Base-by-base conservation (phyloP, 129 eudicot species). In the Tagetes erecta region DNA sequence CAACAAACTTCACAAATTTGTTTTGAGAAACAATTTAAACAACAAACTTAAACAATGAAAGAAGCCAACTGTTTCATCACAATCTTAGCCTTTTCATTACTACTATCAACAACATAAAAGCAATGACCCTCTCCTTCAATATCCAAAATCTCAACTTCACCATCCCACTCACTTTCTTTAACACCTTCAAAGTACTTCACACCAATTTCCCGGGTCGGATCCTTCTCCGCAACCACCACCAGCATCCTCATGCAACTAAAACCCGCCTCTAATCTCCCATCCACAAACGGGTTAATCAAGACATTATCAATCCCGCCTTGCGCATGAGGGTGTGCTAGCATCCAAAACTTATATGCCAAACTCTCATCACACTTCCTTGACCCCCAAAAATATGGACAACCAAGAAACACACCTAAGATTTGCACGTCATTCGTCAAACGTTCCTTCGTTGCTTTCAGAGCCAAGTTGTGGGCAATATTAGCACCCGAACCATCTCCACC, bases 151-250 rank as follows among this genome's bases (percentile, higher is more conserved):
- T 80, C 89, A 14, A 82, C 69, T 56, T 70, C 75, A 60, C 91
- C 89, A 52, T 78, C 77, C 95, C 89, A 86, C 71, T 81, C 91
- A 52, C 89, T 82, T 44, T 73, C 58, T 38, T 63, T 76, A 83
- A 86, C 73, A 13, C 67, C 73, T 13, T 82, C 81, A 45, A 39
- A 73, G 60, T 89, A 89, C 35, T 44, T 6, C 34, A 70, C 3
- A 6, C 83, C 82, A 45, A 79, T 70, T 5, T 76, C 85, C 76
- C 76, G 72, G 60, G 81, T 7, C 30, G 2, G 8, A 70, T 82
- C 90, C 73, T 67, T 56, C 57, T 69, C 85, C 6, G 78, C 78
- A 31, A 52, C 74, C 51, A 75, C 51, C 38, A 83, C 82, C 59
- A 86, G 58, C 62, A 83, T 33, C 80, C 74, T 75, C 64, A 45